Percentiles rank a stretch among this genome's conserved stretches.
Evolutionary conservation across 371 early-diverging fungal genomes (phyloP).

Genomic region (Blakeslea trispora): DNA sequence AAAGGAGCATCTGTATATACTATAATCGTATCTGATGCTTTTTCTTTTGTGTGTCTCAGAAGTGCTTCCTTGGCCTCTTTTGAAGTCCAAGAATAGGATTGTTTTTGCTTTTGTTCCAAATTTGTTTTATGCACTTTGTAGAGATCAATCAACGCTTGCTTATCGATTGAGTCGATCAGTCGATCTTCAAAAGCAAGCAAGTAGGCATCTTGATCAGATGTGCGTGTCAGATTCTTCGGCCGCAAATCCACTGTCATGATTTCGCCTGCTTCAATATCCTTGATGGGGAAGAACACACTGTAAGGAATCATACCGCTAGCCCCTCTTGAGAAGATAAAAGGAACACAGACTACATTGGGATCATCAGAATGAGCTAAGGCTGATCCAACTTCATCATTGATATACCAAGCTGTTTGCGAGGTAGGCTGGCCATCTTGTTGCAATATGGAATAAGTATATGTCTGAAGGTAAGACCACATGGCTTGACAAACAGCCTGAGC

Average conservation of each 20-base stretch:
- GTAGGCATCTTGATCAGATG: constrained; percentile 50
- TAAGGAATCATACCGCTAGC: constrained; percentile 56
- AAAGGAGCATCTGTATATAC: constrained; percentile 42
- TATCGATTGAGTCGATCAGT: constrained; percentile 18
- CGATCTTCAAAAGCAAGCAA: constrained; percentile 48
- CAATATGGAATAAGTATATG: constrained; percentile 59
- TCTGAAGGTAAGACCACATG: constrained; percentile 63
- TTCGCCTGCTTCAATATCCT: constrained; percentile 53
- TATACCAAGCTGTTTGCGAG: constrained; percentile 63
- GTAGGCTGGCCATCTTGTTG: constrained; percentile 55
- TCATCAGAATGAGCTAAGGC: constrained; percentile 56
- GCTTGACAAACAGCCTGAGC: constrained; percentile 32
- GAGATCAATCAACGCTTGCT: constrained; percentile 33
- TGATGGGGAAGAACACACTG: constrained; percentile 60
- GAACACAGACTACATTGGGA: constrained; percentile 56
- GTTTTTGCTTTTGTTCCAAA: background rate
- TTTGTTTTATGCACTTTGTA: constrained; percentile 25
- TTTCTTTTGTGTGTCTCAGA: background rate
- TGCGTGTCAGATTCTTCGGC: constrained; percentile 46
- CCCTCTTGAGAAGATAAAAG: constrained; percentile 64
- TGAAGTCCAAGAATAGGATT: constrained; percentile 1
- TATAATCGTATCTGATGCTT: background rate
- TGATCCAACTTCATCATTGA: constrained; percentile 61
- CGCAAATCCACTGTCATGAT: constrained; percentile 53
- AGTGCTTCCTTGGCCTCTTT: background rate